phyloP scores from a whole-genome alignment of 345 rosid species.

The Citrus cavaleriei region DNA sequence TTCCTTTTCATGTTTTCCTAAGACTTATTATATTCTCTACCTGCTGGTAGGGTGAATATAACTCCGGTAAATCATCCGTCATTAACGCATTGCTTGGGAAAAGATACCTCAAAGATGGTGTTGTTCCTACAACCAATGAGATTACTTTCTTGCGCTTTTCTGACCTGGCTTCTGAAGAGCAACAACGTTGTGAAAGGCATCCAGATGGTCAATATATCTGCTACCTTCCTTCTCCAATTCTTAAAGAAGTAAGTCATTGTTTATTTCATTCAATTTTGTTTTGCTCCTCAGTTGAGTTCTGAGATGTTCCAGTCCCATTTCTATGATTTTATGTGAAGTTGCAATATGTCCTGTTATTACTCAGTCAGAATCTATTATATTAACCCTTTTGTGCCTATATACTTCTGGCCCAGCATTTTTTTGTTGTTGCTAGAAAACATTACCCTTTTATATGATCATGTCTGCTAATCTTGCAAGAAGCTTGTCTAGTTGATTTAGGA shows the following conservation, averaged over 20 bases:
- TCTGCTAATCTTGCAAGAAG: not conserved
- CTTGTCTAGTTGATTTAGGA: not conserved
- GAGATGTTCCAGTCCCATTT: not conserved
- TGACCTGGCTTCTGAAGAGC: slow-evolving; percentile 50
- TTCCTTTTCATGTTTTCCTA: not conserved
- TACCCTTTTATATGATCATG: not conserved
- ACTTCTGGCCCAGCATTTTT: not conserved
- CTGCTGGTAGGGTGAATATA: slow-evolving; percentile 77
- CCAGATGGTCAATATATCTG: slow-evolving; percentile 93
- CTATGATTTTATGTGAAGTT: not conserved
- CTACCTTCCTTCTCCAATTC: slow-evolving; percentile 88
- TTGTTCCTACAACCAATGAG: slow-evolving; percentile 93
- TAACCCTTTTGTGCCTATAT: not conserved
- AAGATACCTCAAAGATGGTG: slow-evolving; percentile 86
- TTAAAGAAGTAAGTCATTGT: slow-evolving; percentile 65
- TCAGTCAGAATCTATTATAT: not conserved
- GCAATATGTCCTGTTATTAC: not conserved
- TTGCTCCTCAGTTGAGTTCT: not conserved
- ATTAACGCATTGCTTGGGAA: slow-evolving; percentile 93
- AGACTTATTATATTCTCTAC: slow-evolving; percentile 17
- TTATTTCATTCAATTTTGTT: slow-evolving; percentile 4
- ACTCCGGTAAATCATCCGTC: slow-evolving; percentile 93
- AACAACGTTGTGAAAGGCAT: slow-evolving; percentile 75
- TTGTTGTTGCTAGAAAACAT: not conserved
- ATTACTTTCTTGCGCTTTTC: slow-evolving; percentile 83